Evolutionary conservation across 805 yeast species (phyloP).

Genomic region (Yarrowia yakushimensis): DNA sequence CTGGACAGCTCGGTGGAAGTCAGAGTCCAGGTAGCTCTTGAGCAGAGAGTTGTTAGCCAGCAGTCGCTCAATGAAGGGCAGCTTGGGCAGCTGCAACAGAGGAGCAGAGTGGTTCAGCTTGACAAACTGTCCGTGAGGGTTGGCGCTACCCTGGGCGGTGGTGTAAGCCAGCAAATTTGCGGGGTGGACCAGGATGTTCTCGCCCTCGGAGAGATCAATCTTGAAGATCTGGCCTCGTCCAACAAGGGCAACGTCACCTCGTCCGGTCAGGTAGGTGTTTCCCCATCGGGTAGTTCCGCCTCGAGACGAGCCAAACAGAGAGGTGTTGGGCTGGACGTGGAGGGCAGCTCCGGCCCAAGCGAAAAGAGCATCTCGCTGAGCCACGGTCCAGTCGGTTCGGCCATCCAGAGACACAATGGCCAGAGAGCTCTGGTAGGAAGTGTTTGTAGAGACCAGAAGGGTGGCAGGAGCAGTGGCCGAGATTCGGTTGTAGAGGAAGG

Average conservation of each 20-base stretch:
- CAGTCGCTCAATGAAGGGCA: conserved; percentile 20
- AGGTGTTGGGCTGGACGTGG: conserved; percentile 31
- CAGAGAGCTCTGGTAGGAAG: conserved; percentile 34
- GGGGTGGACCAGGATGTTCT: conserved; percentile 42
- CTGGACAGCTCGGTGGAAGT: conserved; percentile 16
- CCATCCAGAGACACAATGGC: conserved; percentile 39
- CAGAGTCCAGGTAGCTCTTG: conserved; percentile 21
- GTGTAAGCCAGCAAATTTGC: conserved; percentile 43
- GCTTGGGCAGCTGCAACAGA: conserved; percentile 3
- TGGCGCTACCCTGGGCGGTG: conserved; percentile 3
- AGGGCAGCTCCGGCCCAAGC: conserved; percentile 46
- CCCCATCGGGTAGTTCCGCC: conserved; percentile 34
- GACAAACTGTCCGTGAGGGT: neutral
- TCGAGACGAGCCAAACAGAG: conserved; percentile 15
- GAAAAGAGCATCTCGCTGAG: conserved; percentile 41
- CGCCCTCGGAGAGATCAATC: conserved; percentile 40
- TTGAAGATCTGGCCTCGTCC: conserved; percentile 43
- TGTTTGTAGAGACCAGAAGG: conserved; percentile 33
- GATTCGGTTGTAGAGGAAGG: conserved; percentile 38
- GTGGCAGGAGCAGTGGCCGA: conserved; percentile 36
- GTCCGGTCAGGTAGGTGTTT: conserved; percentile 39
- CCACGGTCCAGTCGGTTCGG: conserved; percentile 41
- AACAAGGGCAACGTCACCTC: conserved; percentile 43
- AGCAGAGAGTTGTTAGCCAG: conserved; percentile 10
- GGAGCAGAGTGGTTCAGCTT: conserved; percentile 16